A percentile compares a stretch with the other conserved stretches of the same genome.
phyloP scores from a whole-genome alignment of 1,139 yeast genomes.

The Suhomyces bokatorum region DNA sequence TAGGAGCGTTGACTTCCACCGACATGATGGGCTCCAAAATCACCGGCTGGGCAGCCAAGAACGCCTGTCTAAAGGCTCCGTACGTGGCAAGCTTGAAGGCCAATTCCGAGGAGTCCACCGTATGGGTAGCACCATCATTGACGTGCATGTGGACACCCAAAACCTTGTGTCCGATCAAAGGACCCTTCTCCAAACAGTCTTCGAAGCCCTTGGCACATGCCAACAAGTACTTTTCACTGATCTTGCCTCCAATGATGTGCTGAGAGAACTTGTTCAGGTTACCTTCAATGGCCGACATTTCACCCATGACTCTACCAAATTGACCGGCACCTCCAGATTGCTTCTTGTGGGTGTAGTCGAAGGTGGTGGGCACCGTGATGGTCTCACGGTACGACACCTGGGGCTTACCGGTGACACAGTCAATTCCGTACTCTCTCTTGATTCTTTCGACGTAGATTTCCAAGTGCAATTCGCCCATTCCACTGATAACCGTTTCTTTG shows the following conservation, averaged over 20 bases:
- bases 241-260: conserved; percentile 94
- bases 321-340: conserved; percentile 99
- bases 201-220: conserved; percentile 97
- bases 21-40: conserved; percentile 95
- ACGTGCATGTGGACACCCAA: conserved; percentile 91
- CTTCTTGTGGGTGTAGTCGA: conserved; percentile 94
- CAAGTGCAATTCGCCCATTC: conserved; percentile 98
- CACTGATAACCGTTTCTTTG: conserved; percentile 93
- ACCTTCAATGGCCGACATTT: conserved; percentile 63
- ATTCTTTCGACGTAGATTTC: conserved; percentile 98
- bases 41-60: conserved; percentile 79
- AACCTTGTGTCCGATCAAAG: conserved; percentile 91
- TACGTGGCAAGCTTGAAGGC: conserved; percentile 92
- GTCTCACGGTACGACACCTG: conserved; percentile 98
- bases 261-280: conserved; percentile 71
- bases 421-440: conserved; percentile 95
- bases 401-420: conserved; percentile 94
- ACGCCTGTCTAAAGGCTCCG: conserved; percentile 91
- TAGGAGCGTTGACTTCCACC: conserved; percentile 90
- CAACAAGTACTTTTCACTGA: conserved; percentile 88
- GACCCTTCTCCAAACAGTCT: conserved; percentile 95
- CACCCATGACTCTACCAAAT: conserved; percentile 95
- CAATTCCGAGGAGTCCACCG: conserved; percentile 94
- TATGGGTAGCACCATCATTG: conserved; percentile 96
- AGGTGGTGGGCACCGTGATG: conserved; percentile 67